Conservation (phyloP, 1,284 basidiomycete species). For the Irpex rosettiformis region DNA sequence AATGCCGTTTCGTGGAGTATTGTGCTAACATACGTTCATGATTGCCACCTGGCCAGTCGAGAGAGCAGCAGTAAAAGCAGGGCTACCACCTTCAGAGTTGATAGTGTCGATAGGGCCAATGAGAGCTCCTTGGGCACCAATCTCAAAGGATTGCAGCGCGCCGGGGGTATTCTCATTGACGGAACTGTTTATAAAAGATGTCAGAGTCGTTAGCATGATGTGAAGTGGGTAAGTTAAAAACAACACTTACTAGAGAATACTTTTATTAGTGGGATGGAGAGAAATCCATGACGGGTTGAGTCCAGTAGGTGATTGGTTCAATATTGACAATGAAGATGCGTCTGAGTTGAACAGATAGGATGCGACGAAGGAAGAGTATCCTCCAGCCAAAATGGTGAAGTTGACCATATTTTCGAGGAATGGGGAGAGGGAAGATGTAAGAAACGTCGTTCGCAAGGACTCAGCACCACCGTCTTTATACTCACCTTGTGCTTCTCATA, state of each 20-base stretch:
- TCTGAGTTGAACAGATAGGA: conserved; percentile 55
- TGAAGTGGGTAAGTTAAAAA: neutral
- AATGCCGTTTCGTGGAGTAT: neutral
- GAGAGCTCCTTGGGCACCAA: conserved; percentile 43
- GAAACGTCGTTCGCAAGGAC: neutral
- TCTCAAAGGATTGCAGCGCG: conserved; percentile 53
- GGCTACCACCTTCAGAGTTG: conserved; percentile 46
- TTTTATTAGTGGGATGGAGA: conserved; percentile 46
- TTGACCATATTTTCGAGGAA: conserved; percentile 41
- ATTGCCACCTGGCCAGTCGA: conserved; percentile 56
- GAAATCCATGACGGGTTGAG: conserved; percentile 55
- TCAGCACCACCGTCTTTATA: conserved; percentile 9
- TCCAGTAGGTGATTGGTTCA: conserved; percentile 47
- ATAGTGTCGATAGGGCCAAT: conserved; percentile 44
- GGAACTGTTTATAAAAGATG: conserved; percentile 36
- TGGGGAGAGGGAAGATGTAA: neutral
- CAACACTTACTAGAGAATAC: conserved; percentile 54
- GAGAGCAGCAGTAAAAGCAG: conserved; percentile 48
- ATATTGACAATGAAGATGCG: conserved; percentile 41
- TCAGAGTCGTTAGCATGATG: neutral
- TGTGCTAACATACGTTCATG: conserved; percentile 45
- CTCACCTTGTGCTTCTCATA: neutral
- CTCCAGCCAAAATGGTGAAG: conserved; percentile 59
- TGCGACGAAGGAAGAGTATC: conserved; percentile 57
- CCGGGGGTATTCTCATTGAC: conserved; percentile 47